Evolutionary conservation across 768 basidiomycete species (phyloP).

Genomic region (Mycena kentingensis): DNA sequence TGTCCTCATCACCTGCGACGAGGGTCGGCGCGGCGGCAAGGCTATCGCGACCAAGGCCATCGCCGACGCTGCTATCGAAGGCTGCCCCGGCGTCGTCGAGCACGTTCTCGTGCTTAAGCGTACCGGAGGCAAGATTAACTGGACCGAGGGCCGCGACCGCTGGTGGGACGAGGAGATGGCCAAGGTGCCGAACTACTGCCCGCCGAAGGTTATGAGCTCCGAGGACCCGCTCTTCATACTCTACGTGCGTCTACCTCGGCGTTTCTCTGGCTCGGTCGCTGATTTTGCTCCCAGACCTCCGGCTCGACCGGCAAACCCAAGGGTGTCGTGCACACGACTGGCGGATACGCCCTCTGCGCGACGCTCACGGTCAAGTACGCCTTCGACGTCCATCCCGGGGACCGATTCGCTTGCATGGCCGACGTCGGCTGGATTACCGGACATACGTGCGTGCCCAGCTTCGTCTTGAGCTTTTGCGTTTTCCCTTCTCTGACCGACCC

Average conservation of each 20-base stretch:
- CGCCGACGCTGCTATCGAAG: slow-evolving; percentile 87
- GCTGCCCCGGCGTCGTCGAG: slow-evolving; percentile 83
- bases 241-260: slow-evolving; percentile 63
- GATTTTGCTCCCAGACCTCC: slow-evolving; percentile 63
- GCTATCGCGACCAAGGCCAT: slow-evolving; percentile 92
- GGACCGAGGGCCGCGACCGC: slow-evolving; percentile 81
- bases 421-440: slow-evolving; percentile 99
- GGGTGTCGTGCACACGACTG: slow-evolving; percentile 91
- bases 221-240: slow-evolving; percentile 99
- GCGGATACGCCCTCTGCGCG: slow-evolving; percentile 88
- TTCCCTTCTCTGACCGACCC: neutral
- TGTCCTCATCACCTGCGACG: slow-evolving; percentile 95
- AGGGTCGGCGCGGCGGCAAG: slow-evolving; percentile 93
- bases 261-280: slow-evolving; percentile 5
- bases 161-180: slow-evolving; percentile 97
- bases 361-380: slow-evolving; percentile 95
- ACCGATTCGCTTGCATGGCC: slow-evolving; percentile 97
- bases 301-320: slow-evolving; percentile 96
- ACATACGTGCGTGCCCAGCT: slow-evolving; percentile 74
- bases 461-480: slow-evolving; percentile 4
- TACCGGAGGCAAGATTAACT: slow-evolving; percentile 81
- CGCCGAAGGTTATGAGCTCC: slow-evolving; percentile 82
- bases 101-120: slow-evolving; percentile 88
- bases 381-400: slow-evolving; percentile 96
- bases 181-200: slow-evolving; percentile 85